Conservation (phyloP, 208 protist genomes). For the Wallacemonas sp. region DNA sequence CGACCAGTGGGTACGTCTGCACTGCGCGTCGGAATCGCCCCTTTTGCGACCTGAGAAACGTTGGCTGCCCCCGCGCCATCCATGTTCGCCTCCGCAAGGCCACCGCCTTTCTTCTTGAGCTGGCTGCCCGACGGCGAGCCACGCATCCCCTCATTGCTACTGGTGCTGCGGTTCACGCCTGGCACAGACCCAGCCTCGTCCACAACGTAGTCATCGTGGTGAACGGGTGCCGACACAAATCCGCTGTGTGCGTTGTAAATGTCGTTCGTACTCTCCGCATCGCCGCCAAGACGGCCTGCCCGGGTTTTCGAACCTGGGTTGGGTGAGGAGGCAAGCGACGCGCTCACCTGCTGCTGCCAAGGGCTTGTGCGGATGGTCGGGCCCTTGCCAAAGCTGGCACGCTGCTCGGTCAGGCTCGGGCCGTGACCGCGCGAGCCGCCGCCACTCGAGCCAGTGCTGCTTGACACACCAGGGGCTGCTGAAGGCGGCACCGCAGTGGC, state of each 20-base stretch:
- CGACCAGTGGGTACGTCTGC: not conserved
- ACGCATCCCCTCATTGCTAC: slow-evolving; percentile 1
- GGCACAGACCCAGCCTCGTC: no score
- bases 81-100: no score
- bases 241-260: slow-evolving; percentile 30
- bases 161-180: no score
- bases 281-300: no score
- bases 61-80: no score
- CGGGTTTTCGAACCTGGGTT: no score
- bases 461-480: not conserved
- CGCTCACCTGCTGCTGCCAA: not conserved
- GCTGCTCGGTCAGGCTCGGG: not conserved
- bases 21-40: not conserved
- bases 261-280: no score
- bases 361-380: not conserved
- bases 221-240: slow-evolving; percentile 17
- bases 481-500: not conserved
- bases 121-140: slow-evolving; percentile 10
- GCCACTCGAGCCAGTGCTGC: not conserved
- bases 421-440: not conserved
- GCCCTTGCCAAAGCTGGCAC: not conserved
- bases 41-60: no score
- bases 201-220: not conserved
- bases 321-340: not conserved
- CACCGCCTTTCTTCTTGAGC: no score